Conservation (phyloP, 768 basidiomycete genomes). For the Suillus spraguei region DNA sequence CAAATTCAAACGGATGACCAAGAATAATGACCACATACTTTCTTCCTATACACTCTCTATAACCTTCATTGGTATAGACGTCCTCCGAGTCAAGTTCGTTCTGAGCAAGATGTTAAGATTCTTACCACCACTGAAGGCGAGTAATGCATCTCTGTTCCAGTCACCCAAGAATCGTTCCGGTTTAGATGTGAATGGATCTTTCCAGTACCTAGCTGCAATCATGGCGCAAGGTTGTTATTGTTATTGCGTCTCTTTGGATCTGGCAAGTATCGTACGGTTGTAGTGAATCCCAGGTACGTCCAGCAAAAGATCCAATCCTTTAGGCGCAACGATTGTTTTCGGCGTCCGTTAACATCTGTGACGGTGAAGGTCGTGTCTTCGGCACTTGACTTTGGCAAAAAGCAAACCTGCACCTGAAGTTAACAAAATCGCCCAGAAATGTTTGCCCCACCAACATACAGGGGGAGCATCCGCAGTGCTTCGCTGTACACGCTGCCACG, state of each 20-base stretch:
- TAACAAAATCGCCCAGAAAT: background rate
- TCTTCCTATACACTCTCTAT: conserved; percentile 49
- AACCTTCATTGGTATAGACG: conserved; percentile 25
- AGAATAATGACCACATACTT: conserved; percentile 13
- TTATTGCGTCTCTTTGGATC: background rate
- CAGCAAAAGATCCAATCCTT: conserved; percentile 41
- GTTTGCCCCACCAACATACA: conserved; percentile 18
- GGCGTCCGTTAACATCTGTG: conserved; percentile 37
- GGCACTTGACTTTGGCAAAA: conserved; percentile 45
- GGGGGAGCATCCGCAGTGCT: conserved; percentile 33
- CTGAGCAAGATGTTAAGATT: background rate
- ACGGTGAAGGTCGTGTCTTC: conserved; percentile 48
- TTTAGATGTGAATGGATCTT: conserved; percentile 38
- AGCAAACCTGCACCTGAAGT: conserved; percentile 33
- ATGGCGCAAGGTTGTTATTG: background rate
- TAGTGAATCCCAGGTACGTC: conserved; percentile 47
- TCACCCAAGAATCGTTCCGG: conserved; percentile 53
- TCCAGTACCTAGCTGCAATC: conserved; percentile 38
- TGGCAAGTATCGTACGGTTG: conserved; percentile 42
- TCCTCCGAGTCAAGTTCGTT: conserved; percentile 4
- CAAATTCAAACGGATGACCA: background rate
- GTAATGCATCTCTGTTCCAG: conserved; percentile 56
- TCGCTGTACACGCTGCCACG: conserved; percentile 33
- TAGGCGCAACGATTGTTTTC: conserved; percentile 42
- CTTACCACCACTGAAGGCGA: conserved; percentile 51